Percentiles rank a stretch among this genome's conserved stretches.
phyloP scores from a whole-genome alignment of 768 basidiomycete genomes.

The Infundibulicybe gibba region DNA sequence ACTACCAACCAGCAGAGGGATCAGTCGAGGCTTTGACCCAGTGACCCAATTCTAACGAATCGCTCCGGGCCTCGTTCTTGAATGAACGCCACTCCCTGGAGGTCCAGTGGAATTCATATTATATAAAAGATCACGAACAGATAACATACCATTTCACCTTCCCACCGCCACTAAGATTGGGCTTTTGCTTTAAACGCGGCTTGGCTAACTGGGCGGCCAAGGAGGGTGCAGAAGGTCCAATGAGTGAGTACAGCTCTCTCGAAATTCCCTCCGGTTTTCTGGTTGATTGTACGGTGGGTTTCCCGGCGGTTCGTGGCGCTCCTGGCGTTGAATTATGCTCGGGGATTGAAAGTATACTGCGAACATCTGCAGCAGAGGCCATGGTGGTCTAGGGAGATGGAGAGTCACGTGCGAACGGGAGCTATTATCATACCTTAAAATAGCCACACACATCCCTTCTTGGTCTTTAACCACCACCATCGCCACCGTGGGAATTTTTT shows the following conservation, averaged over 20 bases:
- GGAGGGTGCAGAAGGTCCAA: constrained; percentile 89
- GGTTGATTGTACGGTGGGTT: constrained; percentile 29
- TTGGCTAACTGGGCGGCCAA: constrained; percentile 77
- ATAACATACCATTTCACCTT: constrained; percentile 67
- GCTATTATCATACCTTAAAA: too few species aligned
- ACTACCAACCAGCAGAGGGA: constrained; percentile 43
- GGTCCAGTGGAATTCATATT: not conserved
- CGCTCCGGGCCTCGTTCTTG: constrained; percentile 65
- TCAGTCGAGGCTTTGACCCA: constrained; percentile 73
- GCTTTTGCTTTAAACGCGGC: constrained; percentile 84
- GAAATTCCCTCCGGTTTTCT: constrained; percentile 90
- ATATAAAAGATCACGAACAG: constrained; percentile 1
- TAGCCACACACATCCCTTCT: too few species aligned
- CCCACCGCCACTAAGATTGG: constrained; percentile 60
- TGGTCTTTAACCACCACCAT: too few species aligned
- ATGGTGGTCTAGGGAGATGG: constrained; percentile 41
- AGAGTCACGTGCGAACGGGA: constrained; percentile 10
- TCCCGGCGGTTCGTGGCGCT: constrained; percentile 43
- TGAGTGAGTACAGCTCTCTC: constrained; percentile 88
- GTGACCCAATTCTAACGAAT: constrained; percentile 70
- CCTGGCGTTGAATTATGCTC: constrained; percentile 35
- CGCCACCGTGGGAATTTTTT: too few species aligned
- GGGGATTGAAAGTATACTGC: constrained; percentile 75
- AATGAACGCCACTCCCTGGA: constrained; percentile 75
- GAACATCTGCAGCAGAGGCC: constrained; percentile 74